phyloP scores from a whole-genome alignment of 2,329 filamentous ascomycete genomes.

The Ophiostoma angusticollis region DNA sequence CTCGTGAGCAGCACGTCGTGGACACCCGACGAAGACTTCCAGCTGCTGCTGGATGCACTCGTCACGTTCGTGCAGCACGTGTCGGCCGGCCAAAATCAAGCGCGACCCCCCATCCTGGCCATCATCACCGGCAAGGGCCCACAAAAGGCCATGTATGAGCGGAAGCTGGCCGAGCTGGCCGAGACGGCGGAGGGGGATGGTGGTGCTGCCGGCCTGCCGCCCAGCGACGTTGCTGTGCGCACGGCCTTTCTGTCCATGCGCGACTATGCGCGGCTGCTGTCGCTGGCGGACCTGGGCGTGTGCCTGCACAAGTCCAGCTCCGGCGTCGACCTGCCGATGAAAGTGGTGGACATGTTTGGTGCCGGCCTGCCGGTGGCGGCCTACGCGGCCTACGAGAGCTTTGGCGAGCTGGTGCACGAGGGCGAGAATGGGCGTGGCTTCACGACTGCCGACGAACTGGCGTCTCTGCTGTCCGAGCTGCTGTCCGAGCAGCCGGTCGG shows the following conservation, averaged over 20 bases:
- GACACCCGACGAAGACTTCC: constrained; percentile 95
- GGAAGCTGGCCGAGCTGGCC: constrained; percentile 49
- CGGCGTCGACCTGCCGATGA: constrained; percentile 95
- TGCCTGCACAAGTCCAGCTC: constrained; percentile 88
- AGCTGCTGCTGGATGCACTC: constrained; percentile 70
- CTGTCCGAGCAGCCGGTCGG: constrained; percentile 30
- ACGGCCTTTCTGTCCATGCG: constrained; percentile 76
- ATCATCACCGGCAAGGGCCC: constrained; percentile 94
- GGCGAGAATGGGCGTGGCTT: constrained; percentile 81
- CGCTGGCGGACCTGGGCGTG: constrained; percentile 76
- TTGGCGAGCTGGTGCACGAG: constrained; percentile 80
- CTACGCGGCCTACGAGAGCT: constrained; percentile 76
- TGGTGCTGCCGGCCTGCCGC: constrained; percentile 53
- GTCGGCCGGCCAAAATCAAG: constrained; percentile 12
- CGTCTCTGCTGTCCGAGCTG: constrained; percentile 48
- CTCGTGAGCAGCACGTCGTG: constrained; percentile 92
- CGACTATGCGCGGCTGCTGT: constrained; percentile 76
- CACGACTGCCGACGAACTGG: constrained; percentile 53
- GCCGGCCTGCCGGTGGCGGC: constrained; percentile 82
- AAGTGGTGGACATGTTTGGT: constrained; percentile 98
- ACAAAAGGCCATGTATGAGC: constrained; percentile 62
- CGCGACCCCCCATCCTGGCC: constrained; percentile 56
- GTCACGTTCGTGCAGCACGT: constrained; percentile 41
- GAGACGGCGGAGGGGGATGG: no score
- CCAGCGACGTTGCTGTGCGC: constrained; percentile 58